A percentile compares a stretch with the other conserved stretches of the same genome.
These are phyloP conservation scores for Botrytis squamosa DNA, from an alignment of 2,329 filamentous ascomycete species.

Conservation along the genomic window DNA sequence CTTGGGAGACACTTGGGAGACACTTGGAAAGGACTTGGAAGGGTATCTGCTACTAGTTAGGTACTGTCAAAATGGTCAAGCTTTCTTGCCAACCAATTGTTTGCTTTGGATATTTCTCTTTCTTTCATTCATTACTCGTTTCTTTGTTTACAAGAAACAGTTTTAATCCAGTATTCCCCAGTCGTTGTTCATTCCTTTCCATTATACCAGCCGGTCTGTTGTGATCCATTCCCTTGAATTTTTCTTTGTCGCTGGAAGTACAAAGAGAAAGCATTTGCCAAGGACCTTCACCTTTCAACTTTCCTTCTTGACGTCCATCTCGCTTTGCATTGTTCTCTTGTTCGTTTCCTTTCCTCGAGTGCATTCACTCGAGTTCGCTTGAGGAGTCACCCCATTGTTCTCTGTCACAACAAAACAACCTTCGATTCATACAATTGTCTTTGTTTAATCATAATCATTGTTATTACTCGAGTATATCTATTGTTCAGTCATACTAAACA, in stretches of 20 bases:
- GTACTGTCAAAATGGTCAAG: not conserved
- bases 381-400: constrained; percentile 10
- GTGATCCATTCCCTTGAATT: not conserved
- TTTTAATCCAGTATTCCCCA: not conserved
- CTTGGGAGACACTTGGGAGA: not conserved
- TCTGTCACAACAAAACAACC: not conserved
- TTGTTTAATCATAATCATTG: constrained; percentile 11
- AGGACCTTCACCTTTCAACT: not conserved
- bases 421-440: constrained; percentile 3
- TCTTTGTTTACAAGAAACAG: constrained; percentile 13
- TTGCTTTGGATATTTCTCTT: not conserved
- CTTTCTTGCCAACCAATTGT: constrained; percentile 12
- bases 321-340: constrained; percentile 9
- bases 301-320: not conserved
- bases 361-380: constrained; percentile 12
- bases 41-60: not conserved
- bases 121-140: not conserved
- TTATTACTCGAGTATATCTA: constrained; percentile 25
- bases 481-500: constrained; percentile 26
- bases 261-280: constrained; percentile 15
- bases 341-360: not conserved
- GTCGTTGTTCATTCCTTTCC: constrained; percentile 3
- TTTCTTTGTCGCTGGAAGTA: constrained; percentile 6
- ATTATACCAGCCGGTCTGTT: not conserved
- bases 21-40: not conserved